Conservation (phyloP, 306 rosid genomes). For the Astragalus membranaceus region DNA sequence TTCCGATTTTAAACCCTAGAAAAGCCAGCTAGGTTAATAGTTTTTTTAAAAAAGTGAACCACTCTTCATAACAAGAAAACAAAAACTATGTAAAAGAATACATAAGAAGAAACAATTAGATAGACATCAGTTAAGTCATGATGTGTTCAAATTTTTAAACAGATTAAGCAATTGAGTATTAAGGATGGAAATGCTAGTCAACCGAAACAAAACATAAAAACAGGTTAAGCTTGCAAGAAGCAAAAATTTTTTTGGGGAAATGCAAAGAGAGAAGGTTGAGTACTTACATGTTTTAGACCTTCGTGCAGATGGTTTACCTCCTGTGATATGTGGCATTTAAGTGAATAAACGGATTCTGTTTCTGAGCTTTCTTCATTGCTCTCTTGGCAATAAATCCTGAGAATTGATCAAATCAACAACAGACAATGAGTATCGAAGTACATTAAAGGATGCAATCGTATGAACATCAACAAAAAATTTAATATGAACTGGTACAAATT, state of each 20-base stretch:
- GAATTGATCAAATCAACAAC: slow-evolving; percentile 26
- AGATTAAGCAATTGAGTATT: not conserved
- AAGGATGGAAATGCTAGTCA: not conserved
- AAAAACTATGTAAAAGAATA: not conserved
- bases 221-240: not conserved
- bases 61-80: not conserved
- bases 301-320: slow-evolving; percentile 98
- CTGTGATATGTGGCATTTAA: slow-evolving; percentile 97
- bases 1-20: slow-evolving; percentile 92
- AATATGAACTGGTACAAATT: too few relatives aligned
- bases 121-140: slow-evolving; percentile 2
- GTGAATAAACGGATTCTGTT: slow-evolving; percentile 89
- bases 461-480: not conserved
- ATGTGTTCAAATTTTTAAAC: not conserved
- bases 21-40: slow-evolving; percentile 17
- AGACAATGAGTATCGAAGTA: slow-evolving; percentile 6
- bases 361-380: slow-evolving; percentile 98
- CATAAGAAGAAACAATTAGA: not conserved
- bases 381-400: slow-evolving; percentile 86
- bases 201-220: not conserved
- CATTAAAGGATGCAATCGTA: not conserved
- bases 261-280: not conserved
- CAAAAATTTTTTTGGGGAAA: not conserved
- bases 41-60: not conserved
- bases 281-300: slow-evolving; percentile 94